Conservation (phyloP, 2,329 filamentous ascomycete genomes). For the Alternaria sp. region DNA sequence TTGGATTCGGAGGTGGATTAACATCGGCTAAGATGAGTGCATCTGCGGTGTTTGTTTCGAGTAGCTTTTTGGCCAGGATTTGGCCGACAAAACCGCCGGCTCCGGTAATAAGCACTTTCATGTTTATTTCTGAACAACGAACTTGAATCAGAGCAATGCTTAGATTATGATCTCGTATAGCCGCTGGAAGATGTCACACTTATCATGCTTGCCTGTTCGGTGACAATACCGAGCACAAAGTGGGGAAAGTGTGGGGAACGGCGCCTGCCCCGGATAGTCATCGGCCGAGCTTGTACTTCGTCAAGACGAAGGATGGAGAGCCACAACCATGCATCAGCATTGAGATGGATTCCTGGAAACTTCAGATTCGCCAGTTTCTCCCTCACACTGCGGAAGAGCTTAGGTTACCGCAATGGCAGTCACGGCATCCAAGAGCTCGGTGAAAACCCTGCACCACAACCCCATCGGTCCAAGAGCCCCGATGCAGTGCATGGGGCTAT, state of each 20-base stretch:
- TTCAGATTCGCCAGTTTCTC: background rate
- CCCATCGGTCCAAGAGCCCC: background rate
- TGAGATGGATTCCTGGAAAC: background rate
- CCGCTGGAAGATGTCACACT: slow-evolving; percentile 4
- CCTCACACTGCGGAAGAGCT: background rate
- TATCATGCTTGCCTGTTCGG: slow-evolving; percentile 16
- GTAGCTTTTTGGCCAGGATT: slow-evolving; percentile 64
- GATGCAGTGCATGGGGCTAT: slow-evolving; percentile 6
- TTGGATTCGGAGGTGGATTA: slow-evolving; percentile 58
- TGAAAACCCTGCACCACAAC: background rate
- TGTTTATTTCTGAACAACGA: slow-evolving; percentile 6
- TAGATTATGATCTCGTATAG: background rate
- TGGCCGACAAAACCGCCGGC: slow-evolving; percentile 72
- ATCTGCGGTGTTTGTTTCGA: slow-evolving; percentile 57
- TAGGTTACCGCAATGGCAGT: background rate
- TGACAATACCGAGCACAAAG: slow-evolving; percentile 21
- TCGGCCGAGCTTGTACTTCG: slow-evolving; percentile 9
- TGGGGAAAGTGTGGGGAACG: slow-evolving; percentile 27
- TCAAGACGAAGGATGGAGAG: background rate
- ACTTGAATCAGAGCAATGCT: background rate
- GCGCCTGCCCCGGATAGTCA: slow-evolving; percentile 23
- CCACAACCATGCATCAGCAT: background rate
- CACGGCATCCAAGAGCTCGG: background rate
- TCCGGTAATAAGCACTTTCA: slow-evolving; percentile 68
- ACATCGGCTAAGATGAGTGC: slow-evolving; percentile 67